phyloP scores from a whole-genome alignment of 192 early-diverging fungal species.

The Coemansia sp. region DNA sequence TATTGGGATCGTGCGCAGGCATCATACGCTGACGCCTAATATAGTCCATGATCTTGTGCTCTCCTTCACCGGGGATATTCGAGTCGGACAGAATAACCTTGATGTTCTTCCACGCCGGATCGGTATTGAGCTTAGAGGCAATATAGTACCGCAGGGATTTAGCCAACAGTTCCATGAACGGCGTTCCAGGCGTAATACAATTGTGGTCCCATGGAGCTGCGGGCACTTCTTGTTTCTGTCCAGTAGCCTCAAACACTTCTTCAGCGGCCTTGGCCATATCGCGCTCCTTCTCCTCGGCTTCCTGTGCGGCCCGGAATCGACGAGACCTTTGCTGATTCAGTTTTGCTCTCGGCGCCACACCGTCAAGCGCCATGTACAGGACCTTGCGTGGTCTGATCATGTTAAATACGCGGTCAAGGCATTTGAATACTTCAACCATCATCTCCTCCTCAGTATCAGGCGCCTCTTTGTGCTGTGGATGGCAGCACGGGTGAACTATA shows the following conservation, averaged over 20 bases:
- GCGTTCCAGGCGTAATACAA: conserved; percentile 98
- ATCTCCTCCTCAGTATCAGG: conserved; percentile 89
- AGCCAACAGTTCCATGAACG: conserved; percentile 92
- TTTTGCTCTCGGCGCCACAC: conserved; percentile 99
- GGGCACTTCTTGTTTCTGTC: conserved; percentile 49
- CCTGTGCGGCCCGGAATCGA: conserved; percentile 92
- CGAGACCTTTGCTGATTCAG: conserved; percentile 99
- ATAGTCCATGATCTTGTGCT: conserved; percentile 99
- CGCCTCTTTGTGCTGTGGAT: conserved; percentile 62
- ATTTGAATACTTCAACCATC: conserved; percentile 93
- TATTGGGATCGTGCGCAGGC: conserved; percentile 86
- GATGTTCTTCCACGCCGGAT: conserved; percentile 81
- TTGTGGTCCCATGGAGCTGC: conserved; percentile 88
- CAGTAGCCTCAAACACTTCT: conserved; percentile 53
- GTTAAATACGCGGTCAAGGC: conserved; percentile 91
- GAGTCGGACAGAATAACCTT: conserved; percentile 93
- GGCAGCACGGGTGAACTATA: conserved; percentile 84
- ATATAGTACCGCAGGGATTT: conserved; percentile 86
- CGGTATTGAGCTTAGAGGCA: conserved; percentile 80
- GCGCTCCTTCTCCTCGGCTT: conserved; percentile 51
- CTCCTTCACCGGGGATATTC: conserved; percentile 96
- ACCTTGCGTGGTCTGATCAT: conserved; percentile 93
- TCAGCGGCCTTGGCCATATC: conserved; percentile 42
- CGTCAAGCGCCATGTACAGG: conserved; percentile 97
- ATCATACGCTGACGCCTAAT: conserved; percentile 78